Conservation (phyloP, 2,329 filamentous ascomycete genomes). For the Parafenestella ontariensis region DNA sequence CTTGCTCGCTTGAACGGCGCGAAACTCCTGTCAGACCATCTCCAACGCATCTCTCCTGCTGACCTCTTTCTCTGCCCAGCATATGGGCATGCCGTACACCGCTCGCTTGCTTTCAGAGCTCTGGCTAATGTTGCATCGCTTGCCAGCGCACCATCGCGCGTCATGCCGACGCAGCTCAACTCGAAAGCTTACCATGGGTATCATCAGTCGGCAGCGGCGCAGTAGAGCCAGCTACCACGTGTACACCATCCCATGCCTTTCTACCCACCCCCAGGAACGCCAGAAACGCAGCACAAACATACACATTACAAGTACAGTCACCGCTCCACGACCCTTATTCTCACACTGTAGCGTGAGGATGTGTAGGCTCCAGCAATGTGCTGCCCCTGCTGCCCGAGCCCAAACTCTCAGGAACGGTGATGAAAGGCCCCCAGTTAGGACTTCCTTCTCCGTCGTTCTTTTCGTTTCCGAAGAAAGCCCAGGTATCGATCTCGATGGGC, state of each 20-base stretch:
- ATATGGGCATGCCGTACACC: not conserved
- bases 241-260: not conserved
- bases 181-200: constrained; percentile 6
- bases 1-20: not conserved
- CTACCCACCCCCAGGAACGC: not conserved
- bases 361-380: constrained; percentile 18
- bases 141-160: not conserved
- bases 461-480: constrained; percentile 26
- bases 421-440: constrained; percentile 41
- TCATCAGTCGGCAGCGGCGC: constrained; percentile 11
- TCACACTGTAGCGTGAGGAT: constrained; percentile 26
- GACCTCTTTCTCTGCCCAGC: not conserved
- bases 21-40: not conserved
- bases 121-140: not conserved
- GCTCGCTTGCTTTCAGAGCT: not conserved
- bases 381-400: constrained; percentile 32
- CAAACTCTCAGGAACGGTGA: constrained; percentile 43
- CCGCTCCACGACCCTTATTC: not conserved
- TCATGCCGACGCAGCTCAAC: not conserved
- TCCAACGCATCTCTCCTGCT: not conserved
- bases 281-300: not conserved
- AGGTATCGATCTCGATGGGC: constrained; percentile 27
- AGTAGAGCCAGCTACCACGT: constrained; percentile 34
- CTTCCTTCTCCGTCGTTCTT: constrained; percentile 18
- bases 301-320: constrained; percentile 14